Conservation (phyloP, 164 flowering plant species). For the Liriodendron chinense region DNA sequence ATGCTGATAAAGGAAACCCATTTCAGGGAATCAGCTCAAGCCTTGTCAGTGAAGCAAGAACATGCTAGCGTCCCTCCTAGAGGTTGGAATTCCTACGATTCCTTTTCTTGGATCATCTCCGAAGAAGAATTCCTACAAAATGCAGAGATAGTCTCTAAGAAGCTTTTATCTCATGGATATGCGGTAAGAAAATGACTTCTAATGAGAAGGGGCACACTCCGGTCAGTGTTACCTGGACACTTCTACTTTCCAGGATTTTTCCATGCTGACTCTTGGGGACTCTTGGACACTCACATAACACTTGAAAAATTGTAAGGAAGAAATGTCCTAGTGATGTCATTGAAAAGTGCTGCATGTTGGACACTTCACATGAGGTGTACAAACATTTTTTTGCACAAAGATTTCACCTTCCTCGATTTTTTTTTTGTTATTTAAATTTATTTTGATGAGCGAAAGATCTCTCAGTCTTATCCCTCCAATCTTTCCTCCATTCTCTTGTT, state of each 20-base stretch:
- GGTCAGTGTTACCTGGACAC: no score
- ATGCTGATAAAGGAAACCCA: background rate
- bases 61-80: constrained; percentile 74
- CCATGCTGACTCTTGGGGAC: background rate
- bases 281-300: background rate
- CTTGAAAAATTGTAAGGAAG: no score
- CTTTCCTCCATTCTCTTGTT: no score
- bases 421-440: no score
- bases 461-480: no score
- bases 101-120: constrained; percentile 78
- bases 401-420: no score
- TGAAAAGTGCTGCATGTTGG: no score
- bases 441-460: no score
- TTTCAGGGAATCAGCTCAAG: constrained; percentile 5
- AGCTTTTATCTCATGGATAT: constrained; percentile 60
- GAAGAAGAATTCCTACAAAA: constrained; percentile 78
- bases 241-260: no score
- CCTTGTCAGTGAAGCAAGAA: background rate
- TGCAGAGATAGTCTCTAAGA: constrained; percentile 58
- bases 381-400: no score
- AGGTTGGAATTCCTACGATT: constrained; percentile 98
- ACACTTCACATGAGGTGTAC: no score
- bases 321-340: no score
- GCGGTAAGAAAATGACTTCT: constrained; percentile 40
- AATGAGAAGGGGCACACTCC: background rate